Evolutionary conservation across 768 basidiomycete genomes (phyloP), one percentile per base, ranked within the genome.

Genomic region (Suillus lakei): DNA sequence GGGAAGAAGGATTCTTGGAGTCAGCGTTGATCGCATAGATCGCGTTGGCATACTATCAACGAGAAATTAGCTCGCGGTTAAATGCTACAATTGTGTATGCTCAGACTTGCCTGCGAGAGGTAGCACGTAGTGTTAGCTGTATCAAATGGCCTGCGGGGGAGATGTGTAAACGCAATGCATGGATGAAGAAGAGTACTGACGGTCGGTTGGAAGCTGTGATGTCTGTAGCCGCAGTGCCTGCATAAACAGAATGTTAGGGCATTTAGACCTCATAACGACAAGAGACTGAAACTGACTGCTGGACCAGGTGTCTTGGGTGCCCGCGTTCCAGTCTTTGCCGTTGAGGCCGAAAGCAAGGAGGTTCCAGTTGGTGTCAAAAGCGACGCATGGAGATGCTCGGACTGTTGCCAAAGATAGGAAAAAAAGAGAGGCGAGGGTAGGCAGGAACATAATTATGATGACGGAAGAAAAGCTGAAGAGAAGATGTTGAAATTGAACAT

Each of bases 11-110:
- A 71, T 88, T 91, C 28, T 88, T 79, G 12, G 83, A 78, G 77
- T 97, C 93, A 1, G 87, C 94, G 70, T 91, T 89, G 48, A 95
- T 75, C 34, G 96, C 88, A 71, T 97, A 97, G 72, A 97, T 83
- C 44, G 93, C 90, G 70, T 97, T 97, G 73, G 82, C 84, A 79
- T 89, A 96, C 87, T 97, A 77, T 8, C 53, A 39, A 58, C 5
- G 69, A 18, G 71, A 66, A 36, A 36, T 68, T 26, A 71, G 44
- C 6, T 6, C 6, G 58, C 50, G 8, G 4, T 15, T 10, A 3
- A 34, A 34, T n/a, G 2, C 15, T 54, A 32, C 26, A 66, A 28
- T n/a, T 61, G 26, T 13, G 30, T 30, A 43, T 6, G 68, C 77
- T 30, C 50, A 30, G 28, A 30, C 50, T 65, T 69, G 86, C 90